Percentiles rank a stretch among this genome's conserved stretches.
Evolutionary conservation across 2,329 filamentous ascomycete genomes (phyloP).

Genomic region (Fusarium sacchari): DNA sequence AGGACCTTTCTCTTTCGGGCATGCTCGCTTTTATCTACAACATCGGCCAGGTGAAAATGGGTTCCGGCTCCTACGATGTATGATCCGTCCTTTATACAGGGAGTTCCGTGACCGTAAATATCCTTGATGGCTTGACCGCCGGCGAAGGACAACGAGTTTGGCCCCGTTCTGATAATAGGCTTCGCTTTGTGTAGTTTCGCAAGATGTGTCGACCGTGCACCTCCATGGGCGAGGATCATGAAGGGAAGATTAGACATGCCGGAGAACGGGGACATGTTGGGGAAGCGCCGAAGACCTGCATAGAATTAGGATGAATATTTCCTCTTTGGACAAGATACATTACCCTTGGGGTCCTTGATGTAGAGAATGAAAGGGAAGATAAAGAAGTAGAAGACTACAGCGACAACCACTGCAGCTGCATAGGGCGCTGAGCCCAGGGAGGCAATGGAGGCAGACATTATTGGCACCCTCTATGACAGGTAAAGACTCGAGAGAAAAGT

Average conservation of each 20-base stretch:
- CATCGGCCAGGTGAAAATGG: conserved; percentile 63
- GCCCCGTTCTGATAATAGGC: conserved; percentile 41
- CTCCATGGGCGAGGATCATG: conserved; percentile 25
- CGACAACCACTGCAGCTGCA: conserved; percentile 15
- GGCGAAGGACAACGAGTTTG: conserved; percentile 40
- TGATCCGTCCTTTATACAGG: conserved; percentile 59
- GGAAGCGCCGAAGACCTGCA: conserved; percentile 22
- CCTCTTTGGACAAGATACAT: accelerated
- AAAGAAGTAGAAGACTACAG: conserved; percentile 17
- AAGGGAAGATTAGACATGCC: conserved; percentile 28
- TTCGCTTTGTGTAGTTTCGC: conserved; percentile 58
- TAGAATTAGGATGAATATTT: not conserved
- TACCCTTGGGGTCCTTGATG: conserved; percentile 49
- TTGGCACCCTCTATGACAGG: not conserved
- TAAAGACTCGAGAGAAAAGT: not conserved
- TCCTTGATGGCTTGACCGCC: conserved; percentile 40
- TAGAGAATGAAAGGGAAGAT: conserved; percentile 26
- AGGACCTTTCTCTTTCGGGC: conserved; percentile 61
- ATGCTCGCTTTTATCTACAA: conserved; percentile 62
- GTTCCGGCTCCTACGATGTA: conserved; percentile 57
- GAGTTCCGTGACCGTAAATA: conserved; percentile 58
- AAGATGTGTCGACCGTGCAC: conserved; percentile 45
- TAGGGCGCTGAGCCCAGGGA: conserved; percentile 28
- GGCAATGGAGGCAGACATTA: conserved; percentile 4
- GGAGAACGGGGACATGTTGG: conserved; percentile 32